These are phyloP conservation scores for Fusarium sacchari DNA, from an alignment of 2,329 filamentous ascomycete genomes.

Conservation along the genomic window DNA sequence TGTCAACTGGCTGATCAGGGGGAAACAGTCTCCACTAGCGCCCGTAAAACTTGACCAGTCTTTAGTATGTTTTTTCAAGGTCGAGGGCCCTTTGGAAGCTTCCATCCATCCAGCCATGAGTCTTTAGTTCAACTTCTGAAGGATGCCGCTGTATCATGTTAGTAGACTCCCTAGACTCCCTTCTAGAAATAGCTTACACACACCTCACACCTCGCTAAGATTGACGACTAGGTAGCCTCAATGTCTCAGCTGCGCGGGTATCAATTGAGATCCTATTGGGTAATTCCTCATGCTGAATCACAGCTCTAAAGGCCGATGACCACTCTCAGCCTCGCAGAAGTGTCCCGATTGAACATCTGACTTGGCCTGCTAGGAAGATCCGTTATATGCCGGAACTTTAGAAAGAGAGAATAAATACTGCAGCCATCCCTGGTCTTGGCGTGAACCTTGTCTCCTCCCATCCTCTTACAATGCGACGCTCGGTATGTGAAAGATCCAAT, in stretches of 20 bases:
- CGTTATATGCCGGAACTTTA: neutral
- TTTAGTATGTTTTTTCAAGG: conserved; percentile 4
- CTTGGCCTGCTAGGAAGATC: neutral
- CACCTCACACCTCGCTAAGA: conserved; percentile 23
- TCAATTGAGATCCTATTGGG: neutral
- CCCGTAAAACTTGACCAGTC: neutral
- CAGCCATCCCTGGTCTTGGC: conserved; percentile 8
- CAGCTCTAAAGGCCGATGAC: neutral
- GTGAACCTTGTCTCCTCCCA: neutral
- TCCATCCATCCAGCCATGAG: neutral
- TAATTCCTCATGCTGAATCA: neutral
- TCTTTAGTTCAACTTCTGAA: neutral
- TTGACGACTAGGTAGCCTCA: conserved; percentile 27
- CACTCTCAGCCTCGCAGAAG: neutral
- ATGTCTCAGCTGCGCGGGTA: conserved; percentile 19
- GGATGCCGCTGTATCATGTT: neutral
- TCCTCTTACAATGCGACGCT: conserved; percentile 15
- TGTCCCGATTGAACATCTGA: neutral
- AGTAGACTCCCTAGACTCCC: neutral
- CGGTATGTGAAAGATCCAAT: neutral
- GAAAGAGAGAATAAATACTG: neutral
- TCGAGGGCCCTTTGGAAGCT: neutral
- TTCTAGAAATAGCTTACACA: conserved; percentile 17
- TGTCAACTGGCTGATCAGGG: conserved; percentile 28
- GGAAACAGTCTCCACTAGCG: neutral